Conservation (phyloP, 148 eudicot genomes). For the Mesembryanthemum crystallinum region DNA sequence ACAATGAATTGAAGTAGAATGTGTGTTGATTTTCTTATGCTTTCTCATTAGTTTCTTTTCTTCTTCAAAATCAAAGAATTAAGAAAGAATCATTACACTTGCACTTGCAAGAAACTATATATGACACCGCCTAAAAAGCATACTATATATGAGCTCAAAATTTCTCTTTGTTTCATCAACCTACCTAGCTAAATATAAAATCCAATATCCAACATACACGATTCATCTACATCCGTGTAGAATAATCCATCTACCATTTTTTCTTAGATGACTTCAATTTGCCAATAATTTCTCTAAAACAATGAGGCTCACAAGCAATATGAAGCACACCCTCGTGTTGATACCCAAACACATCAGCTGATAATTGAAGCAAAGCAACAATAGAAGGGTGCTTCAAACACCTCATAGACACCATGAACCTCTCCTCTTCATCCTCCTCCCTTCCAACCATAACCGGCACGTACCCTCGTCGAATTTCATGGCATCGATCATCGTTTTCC, state of each 20-base stretch:
- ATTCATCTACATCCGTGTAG: too few relatives aligned
- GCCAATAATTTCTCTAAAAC: conserved; percentile 21
- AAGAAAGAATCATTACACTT: too few relatives aligned
- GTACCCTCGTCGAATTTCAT: conserved; percentile 18
- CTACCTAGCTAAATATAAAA: too few relatives aligned
- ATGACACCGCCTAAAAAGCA: too few relatives aligned
- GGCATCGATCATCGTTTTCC: neutral
- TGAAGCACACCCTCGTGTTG: conserved; percentile 26
- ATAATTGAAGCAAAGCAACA: conserved; percentile 24
- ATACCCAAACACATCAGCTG: conserved; percentile 30
- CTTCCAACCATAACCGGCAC: conserved; percentile 28
- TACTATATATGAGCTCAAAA: too few relatives aligned
- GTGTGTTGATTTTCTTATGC: too few relatives aligned
- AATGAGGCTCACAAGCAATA: conserved; percentile 30
- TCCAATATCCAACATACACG: too few relatives aligned
- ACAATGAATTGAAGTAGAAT: too few relatives aligned
- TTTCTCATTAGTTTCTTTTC: too few relatives aligned
- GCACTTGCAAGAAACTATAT: too few relatives aligned
- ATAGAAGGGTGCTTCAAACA: conserved; percentile 27
- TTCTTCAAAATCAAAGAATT: too few relatives aligned
- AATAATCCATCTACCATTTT: neutral
- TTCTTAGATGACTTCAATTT: neutral
- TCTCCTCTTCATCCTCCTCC: conserved; percentile 18
- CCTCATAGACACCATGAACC: conserved; percentile 23
- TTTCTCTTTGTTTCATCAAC: too few relatives aligned